A percentile compares a stretch with the other conserved stretches of the same genome.
These are phyloP conservation scores for Emericellopsis atlantica DNA, from an alignment of 2,329 filamentous ascomycete genomes.

Conservation along the genomic window DNA sequence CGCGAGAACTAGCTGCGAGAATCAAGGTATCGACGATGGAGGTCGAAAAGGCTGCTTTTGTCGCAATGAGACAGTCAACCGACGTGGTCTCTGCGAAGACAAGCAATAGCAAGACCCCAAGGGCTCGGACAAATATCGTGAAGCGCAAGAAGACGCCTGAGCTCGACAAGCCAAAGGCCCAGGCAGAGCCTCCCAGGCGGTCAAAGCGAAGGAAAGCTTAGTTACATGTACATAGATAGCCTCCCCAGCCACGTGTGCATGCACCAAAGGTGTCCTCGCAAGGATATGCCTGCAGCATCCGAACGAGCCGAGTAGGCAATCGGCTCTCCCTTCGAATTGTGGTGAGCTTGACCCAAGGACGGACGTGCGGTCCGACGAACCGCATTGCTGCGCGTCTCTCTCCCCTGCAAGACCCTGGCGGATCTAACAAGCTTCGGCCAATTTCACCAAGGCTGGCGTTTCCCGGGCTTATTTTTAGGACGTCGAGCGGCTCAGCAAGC, in stretches of 20 bases:
- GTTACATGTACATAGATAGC: not conserved
- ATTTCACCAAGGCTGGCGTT: constrained; percentile 10
- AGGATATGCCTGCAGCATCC: too few species aligned
- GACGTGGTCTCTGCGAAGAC: not conserved
- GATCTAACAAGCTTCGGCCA: too few species aligned
- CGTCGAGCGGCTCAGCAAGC: too few species aligned
- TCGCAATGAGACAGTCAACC: constrained; percentile 37
- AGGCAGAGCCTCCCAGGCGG: constrained; percentile 1
- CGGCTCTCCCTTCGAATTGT: too few species aligned
- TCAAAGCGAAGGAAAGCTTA: constrained; percentile 5
- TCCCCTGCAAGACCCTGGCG: too few species aligned
- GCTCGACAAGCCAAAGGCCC: not conserved
- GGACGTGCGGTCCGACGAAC: too few species aligned
- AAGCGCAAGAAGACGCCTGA: constrained; percentile 4
- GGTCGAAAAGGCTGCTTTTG: constrained; percentile 59
- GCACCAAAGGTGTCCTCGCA: too few species aligned
- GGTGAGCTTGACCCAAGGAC: too few species aligned
- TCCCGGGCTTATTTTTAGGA: too few species aligned
- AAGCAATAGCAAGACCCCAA: not conserved
- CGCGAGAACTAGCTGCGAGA: constrained; percentile 28
- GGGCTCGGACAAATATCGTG: not conserved
- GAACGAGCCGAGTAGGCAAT: too few species aligned
- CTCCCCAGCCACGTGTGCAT: too few species aligned
- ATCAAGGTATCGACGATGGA: constrained; percentile 46
- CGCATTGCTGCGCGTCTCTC: too few species aligned